phyloP scores from a whole-genome alignment of 2,329 filamentous ascomycete genomes.

The Aspergillus sclerotialis region DNA sequence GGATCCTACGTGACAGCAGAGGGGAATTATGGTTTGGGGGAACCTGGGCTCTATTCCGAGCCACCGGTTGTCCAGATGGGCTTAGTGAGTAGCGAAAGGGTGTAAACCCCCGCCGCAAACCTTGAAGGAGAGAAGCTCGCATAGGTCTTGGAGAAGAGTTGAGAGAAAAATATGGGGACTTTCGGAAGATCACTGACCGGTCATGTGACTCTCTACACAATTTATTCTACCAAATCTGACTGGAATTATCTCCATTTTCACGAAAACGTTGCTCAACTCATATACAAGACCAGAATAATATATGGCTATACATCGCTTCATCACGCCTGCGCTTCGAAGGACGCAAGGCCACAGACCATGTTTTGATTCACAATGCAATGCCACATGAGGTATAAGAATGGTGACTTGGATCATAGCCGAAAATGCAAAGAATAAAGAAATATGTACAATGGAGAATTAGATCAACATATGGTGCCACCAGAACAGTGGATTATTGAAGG shows the following conservation, averaged over 20 bases:
- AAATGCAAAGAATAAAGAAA: conserved; percentile 1
- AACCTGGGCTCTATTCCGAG: too few species aligned
- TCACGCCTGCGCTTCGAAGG: conserved; percentile 18
- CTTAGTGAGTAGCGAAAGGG: too few species aligned
- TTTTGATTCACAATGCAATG: too few species aligned
- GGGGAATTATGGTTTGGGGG: too few species aligned
- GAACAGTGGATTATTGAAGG: conserved; percentile 11
- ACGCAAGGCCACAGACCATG: conserved; percentile 15
- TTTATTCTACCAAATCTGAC: too few species aligned
- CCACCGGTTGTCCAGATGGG: conserved; percentile 3
- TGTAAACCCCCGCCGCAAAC: conserved; percentile 23
- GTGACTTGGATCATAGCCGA: too few species aligned
- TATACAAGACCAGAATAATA: conserved; percentile 7
- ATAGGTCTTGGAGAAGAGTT: conserved; percentile 12
- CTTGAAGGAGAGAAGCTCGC: conserved; percentile 17
- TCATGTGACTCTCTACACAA: conserved; percentile 4
- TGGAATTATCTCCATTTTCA: too few species aligned
- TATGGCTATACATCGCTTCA: conserved; percentile 11
- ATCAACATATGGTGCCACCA: too few species aligned
- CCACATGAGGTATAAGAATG: too few species aligned
- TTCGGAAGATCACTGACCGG: not conserved
- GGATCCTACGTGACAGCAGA: conserved; percentile 1
- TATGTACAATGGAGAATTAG: conserved; percentile 3
- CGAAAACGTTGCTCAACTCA: too few species aligned
- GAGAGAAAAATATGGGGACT: not conserved